phyloP scores from a whole-genome alignment of 495 filamentous ascomycete species.

The Thermochaetoides thermophila region DNA sequence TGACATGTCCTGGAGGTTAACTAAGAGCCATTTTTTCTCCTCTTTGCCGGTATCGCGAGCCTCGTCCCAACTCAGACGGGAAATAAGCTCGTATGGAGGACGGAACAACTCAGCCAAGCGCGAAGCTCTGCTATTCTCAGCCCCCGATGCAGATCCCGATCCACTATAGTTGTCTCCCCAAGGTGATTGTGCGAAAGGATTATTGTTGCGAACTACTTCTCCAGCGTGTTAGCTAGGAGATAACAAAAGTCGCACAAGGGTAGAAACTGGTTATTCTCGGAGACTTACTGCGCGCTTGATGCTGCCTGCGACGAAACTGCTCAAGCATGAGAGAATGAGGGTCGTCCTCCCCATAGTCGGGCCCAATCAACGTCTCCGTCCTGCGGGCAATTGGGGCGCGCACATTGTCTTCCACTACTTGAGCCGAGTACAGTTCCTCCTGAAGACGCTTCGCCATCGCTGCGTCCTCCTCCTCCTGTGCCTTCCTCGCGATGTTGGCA shows the following conservation, averaged over 20 bases:
- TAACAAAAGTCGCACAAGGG: constrained; percentile 1
- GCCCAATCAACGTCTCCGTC: constrained; percentile 80
- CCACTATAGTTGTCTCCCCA: too few relatives aligned
- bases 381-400: constrained; percentile 83
- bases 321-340: constrained; percentile 48
- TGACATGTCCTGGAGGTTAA: constrained; percentile 85
- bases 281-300: constrained; percentile 23
- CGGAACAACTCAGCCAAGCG: constrained; percentile 80
- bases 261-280: not conserved
- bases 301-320: constrained; percentile 45
- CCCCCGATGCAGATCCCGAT: constrained; percentile 1
- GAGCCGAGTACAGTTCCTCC: constrained; percentile 70
- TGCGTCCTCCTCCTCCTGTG: constrained; percentile 68
- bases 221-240: too few relatives aligned
- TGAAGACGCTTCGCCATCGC: constrained; percentile 84
- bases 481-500: constrained; percentile 25
- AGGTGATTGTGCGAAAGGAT: constrained; percentile 82
- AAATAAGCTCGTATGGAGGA: constrained; percentile 81
- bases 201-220: too few relatives aligned
- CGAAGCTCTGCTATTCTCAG: constrained; percentile 14
- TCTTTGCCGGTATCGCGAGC: constrained; percentile 75
- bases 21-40: constrained; percentile 79
- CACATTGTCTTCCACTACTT: constrained; percentile 34
- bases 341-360: constrained; percentile 38
- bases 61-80: constrained; percentile 54